These are phyloP conservation scores for Herpetomonas tarakana DNA, from an alignment of 208 protist genomes.

Conservation along the genomic window DNA sequence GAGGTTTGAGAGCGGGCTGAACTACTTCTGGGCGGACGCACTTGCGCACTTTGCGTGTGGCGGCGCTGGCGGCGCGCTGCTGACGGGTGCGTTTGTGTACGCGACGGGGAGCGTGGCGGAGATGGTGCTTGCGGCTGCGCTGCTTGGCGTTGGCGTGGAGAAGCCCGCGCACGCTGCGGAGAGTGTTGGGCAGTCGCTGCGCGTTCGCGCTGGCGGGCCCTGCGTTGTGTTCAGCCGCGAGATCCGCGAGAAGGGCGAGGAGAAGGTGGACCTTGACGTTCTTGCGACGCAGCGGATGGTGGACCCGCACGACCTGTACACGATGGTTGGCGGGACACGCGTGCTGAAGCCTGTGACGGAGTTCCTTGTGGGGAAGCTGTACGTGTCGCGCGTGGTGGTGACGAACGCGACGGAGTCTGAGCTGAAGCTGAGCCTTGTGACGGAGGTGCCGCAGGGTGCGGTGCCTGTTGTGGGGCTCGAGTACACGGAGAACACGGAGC, in stretches of 20 bases:
- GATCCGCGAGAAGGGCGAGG: conserved; percentile 8
- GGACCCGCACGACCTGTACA: conserved; percentile 12
- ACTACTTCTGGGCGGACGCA: conserved; percentile 8
- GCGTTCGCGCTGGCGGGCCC: neutral
- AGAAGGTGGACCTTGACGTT: conserved; percentile 5
- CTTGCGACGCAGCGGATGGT: conserved; percentile 13
- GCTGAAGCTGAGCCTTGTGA: conserved; percentile 8
- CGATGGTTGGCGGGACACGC: conserved; percentile 3
- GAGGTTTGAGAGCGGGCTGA: neutral
- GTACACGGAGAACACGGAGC: conserved; percentile 3
- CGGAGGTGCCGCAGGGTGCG: conserved; percentile 14
- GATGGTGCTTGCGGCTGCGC: conserved; percentile 3
- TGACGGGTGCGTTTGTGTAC: conserved; percentile 9
- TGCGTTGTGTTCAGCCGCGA: conserved; percentile 5
- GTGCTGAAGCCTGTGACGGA: conserved; percentile 17
- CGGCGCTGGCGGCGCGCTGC: conserved; percentile 1
- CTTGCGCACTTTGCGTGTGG: conserved; percentile 4
- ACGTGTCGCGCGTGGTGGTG: conserved; percentile 10
- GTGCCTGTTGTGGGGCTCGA: conserved; percentile 7
- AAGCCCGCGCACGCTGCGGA: neutral
- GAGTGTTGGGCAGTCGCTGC: neutral
- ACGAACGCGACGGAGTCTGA: conserved; percentile 10
- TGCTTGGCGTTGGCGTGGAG: conserved; percentile 6
- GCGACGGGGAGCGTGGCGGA: conserved; percentile 8
- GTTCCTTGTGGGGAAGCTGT: conserved; percentile 14